Evolutionary conservation across 805 yeast genomes (phyloP), one percentile per base, ranked within the genome.

Genomic region (Kodamaea kaohsiungensis): DNA sequence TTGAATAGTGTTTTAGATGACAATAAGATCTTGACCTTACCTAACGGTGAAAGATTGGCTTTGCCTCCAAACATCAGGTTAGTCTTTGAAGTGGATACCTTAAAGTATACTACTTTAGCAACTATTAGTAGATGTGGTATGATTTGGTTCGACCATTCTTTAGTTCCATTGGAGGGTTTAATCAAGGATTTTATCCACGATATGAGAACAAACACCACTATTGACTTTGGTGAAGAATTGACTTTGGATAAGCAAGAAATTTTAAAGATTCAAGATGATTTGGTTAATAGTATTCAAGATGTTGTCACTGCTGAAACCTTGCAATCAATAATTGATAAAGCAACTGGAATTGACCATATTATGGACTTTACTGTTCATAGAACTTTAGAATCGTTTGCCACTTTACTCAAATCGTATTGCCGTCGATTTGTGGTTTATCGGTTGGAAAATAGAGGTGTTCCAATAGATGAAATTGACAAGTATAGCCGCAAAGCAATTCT

Each of bases 41-140:
- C 98, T 0, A 91, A 85, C 64, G 98, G 98, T 40, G 98, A 93
- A 65, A 80, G 97, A 18, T 65, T 93, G 6, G 72, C 79, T 1
- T 68, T 93, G 1, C 91, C 96, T 0, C 61, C 70, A 0, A 86
- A 87, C 59, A 78, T 90, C 3, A 77, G 82, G 18, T 65, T 93
- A 10, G 60, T 91, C 0, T 91, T 93, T 71, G 98, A 93, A 64
- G 90, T 89, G 3, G 87, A 87, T 48, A 76, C 68, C 46, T 68
- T 93, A 51, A 66, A 71, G 1, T 73, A 81, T 59, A 88, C 96
- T 0, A 93, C 98, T 0, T 90, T 90, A 0, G 98, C 98, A 0
- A 93, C 98, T 0, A 81, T 93, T 19, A 89, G 95, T 68, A 81
- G 98, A 66, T 92, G 98, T 76, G 97, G 96, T 2, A 85, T 93